Evolutionary conservation across 805 yeast genomes (phyloP).

Genomic region (Starmerella kuoi): DNA sequence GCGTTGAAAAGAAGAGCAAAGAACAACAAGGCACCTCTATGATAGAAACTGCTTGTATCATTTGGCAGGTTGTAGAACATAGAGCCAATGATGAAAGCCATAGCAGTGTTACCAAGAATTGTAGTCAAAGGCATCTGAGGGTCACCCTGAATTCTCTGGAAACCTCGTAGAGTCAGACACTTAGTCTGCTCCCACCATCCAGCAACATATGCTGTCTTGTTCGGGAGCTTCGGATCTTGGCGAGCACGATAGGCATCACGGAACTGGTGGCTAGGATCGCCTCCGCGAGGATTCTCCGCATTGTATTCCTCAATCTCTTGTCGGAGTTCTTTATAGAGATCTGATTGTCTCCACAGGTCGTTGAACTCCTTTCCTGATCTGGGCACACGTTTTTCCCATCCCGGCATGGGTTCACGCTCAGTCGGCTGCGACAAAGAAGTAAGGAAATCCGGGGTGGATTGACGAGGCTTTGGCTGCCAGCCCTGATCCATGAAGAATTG

Average conservation of each 20-base stretch:
- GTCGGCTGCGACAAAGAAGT: constrained; percentile 58
- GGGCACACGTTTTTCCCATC: constrained; percentile 45
- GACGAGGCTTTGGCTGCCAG: constrained; percentile 48
- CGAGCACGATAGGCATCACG: constrained; percentile 31
- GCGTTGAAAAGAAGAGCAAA: constrained; percentile 52
- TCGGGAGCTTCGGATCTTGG: constrained; percentile 31
- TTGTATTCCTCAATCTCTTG: constrained; percentile 38
- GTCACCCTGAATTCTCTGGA: constrained; percentile 47
- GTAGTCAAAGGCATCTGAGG: constrained; percentile 38
- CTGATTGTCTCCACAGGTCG: constrained; percentile 43
- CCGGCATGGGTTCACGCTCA: constrained; percentile 41
- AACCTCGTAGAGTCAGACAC: constrained; percentile 40
- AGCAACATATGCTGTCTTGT: constrained; percentile 35
- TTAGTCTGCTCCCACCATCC: constrained; percentile 39
- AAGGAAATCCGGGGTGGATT: constrained; percentile 58
- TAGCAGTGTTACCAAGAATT: constrained; percentile 38
- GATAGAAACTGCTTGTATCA: constrained; percentile 44
- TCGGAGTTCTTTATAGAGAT: constrained; percentile 33
- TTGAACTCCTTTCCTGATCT: constrained; percentile 51
- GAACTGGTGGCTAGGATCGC: constrained; percentile 31
- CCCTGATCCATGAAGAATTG: constrained; percentile 55
- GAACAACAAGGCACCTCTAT: constrained; percentile 53
- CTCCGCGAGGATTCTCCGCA: constrained; percentile 18
- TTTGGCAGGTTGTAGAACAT: constrained; percentile 43
- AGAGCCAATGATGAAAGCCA: constrained; percentile 54